Evolutionary conservation across 164 flowering plant species (phyloP), one percentile per base, ranked within the genome.

Genomic region (Berberis vulgaris): DNA sequence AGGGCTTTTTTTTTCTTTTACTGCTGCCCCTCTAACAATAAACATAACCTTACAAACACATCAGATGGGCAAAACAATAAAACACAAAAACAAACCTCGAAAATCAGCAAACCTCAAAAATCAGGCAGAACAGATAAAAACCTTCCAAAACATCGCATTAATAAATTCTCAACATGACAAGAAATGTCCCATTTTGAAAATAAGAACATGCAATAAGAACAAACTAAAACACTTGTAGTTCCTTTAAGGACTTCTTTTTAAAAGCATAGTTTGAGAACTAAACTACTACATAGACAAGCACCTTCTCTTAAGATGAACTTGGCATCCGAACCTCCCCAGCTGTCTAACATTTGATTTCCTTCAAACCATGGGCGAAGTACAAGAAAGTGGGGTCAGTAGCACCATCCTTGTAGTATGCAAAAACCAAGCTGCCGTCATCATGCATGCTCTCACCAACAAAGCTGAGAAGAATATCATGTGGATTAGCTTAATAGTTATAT

Each of bases 321-420:
- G 43, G 4, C 4, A 10, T 41, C 40, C 45, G 49, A 7, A 58
- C 8, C 8, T 45, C 5, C 26, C 9, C 0, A 49, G 12, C 44
- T 26, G 39, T 52, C 62, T 65, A 80, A 54, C 86, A 86, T 73
- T 82, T 86, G 68, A 86, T 57, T 59, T 81, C 87, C 80, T 81
- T 82, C 80, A 86, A 65, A 7, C 88, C 96, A 73, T 71, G 67
- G 44, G 76, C 81, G 1, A 83, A 68, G 75, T 86, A 86, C 61
- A 82, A 60, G 65, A 86, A 86, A 2, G 91, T 88, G 2, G 97
- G 98, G 63, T 87, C 86, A 40, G 90, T 67, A 2, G 92, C 85
- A 54, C 92, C 92, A 0, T 91, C 96, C 81, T 86, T 89, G 82
- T 91, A 91, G 76, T 91, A 91, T 2, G 97, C 97, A 70, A 91